These are phyloP conservation scores for Penicillium sp. DNA, from an alignment of 2,329 filamentous ascomycete species.

Conservation along the genomic window DNA sequence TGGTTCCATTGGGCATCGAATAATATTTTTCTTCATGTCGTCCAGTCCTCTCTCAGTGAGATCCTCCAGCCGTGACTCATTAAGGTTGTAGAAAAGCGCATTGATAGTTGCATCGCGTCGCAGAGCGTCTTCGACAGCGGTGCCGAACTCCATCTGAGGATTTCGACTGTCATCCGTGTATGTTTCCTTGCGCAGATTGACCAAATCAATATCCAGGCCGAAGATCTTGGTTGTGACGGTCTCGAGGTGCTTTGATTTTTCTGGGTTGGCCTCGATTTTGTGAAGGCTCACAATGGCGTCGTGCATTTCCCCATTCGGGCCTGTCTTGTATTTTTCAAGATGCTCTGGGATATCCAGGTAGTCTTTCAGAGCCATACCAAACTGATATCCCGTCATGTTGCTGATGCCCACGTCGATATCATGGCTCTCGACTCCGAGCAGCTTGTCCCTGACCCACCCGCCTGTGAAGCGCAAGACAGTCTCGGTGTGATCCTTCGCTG, in stretches of 20 bases:
- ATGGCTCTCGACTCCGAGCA: slow-evolving; percentile 47
- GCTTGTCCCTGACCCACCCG: slow-evolving; percentile 53
- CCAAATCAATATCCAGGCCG: slow-evolving; percentile 86
- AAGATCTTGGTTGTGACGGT: slow-evolving; percentile 85
- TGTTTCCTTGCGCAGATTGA: slow-evolving; percentile 89
- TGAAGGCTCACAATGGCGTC: slow-evolving; percentile 73
- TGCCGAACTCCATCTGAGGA: slow-evolving; percentile 90
- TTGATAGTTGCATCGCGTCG: slow-evolving; percentile 93
- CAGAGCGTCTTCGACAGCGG: slow-evolving; percentile 82
- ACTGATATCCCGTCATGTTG: slow-evolving; percentile 51
- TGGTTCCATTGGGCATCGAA: slow-evolving; percentile 83
- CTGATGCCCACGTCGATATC: slow-evolving; percentile 53
- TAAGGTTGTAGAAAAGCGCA: slow-evolving; percentile 91
- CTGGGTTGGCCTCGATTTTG: slow-evolving; percentile 87
- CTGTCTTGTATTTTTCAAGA: slow-evolving; percentile 46
- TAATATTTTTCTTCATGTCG: slow-evolving; percentile 71
- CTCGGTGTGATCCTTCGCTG: slow-evolving; percentile 17
- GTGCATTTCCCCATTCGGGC: slow-evolving; percentile 52
- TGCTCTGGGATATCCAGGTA: slow-evolving; percentile 44
- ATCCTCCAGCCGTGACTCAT: slow-evolving; percentile 77
- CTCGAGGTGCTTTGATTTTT: slow-evolving; percentile 95
- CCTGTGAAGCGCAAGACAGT: slow-evolving; percentile 50
- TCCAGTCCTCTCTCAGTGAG: slow-evolving; percentile 71
- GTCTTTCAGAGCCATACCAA: slow-evolving; percentile 46
- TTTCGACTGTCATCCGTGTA: slow-evolving; percentile 88